Evolutionary conservation across 2,329 filamentous ascomycete genomes (phyloP).

Genomic region (Sporothrix brasiliensis): DNA sequence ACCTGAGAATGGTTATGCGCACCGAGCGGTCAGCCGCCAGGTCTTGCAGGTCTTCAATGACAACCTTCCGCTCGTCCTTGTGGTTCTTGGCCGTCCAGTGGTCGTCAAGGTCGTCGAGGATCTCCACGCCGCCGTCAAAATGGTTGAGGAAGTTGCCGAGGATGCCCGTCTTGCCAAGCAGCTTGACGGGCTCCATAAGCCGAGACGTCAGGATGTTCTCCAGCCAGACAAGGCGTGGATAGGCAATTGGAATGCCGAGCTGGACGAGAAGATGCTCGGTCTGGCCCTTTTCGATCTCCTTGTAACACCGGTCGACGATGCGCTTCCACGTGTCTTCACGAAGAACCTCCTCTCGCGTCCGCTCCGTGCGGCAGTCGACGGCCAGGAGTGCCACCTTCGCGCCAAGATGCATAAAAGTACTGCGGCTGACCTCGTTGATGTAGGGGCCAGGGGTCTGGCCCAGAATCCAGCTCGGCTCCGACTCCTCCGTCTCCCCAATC

Average conservation of each 20-base stretch:
- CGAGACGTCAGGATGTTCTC: slow-evolving; percentile 79
- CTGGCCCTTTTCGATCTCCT: slow-evolving; percentile 78
- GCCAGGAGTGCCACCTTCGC: slow-evolving; percentile 79
- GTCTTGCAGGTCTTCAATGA: slow-evolving; percentile 90
- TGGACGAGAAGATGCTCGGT: slow-evolving; percentile 90
- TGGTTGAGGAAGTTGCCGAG: slow-evolving; percentile 81
- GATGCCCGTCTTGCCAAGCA: slow-evolving; percentile 77
- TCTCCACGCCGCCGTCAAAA: slow-evolving; percentile 88
- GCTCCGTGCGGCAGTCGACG: slow-evolving; percentile 87
- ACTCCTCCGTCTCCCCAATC: slow-evolving; percentile 73
- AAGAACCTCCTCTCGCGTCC: slow-evolving; percentile 80
- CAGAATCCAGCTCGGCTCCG: slow-evolving; percentile 90
- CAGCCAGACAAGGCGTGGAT: slow-evolving; percentile 73
- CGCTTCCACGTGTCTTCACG: slow-evolving; percentile 80
- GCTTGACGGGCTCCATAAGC: slow-evolving; percentile 86
- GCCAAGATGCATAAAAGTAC: slow-evolving; percentile 82
- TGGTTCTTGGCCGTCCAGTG: slow-evolving; percentile 97
- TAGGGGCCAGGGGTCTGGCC: slow-evolving; percentile 82
- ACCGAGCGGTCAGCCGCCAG: slow-evolving; percentile 90
- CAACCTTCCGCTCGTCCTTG: slow-evolving; percentile 82
- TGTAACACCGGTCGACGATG: slow-evolving; percentile 82
- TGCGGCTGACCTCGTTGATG: slow-evolving; percentile 82
- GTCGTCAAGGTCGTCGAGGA: slow-evolving; percentile 89
- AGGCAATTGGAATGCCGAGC: slow-evolving; percentile 79
- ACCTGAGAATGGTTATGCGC: slow-evolving; percentile 84